Evolutionary conservation across 192 early-diverging fungal species (phyloP).

Genomic region (Gonapodya prolifera): DNA sequence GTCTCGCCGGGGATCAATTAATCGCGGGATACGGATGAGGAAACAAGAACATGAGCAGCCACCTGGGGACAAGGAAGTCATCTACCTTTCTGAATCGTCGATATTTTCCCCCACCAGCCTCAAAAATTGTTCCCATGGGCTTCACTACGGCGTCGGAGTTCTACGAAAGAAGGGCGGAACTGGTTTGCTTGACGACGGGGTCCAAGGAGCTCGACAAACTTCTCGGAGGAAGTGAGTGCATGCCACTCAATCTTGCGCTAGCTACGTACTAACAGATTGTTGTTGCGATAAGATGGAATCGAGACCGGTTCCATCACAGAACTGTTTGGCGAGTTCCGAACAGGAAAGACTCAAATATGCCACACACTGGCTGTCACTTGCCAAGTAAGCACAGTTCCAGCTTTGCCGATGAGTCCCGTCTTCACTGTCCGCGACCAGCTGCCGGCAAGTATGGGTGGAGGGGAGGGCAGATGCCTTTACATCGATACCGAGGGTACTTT

Average conservation of each 20-base stretch:
- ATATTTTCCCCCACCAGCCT: conserved; percentile 55
- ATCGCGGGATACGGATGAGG: conserved; percentile 7
- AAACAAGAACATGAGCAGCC: background rate
- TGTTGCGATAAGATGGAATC: conserved; percentile 52
- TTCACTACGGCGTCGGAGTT: conserved; percentile 91
- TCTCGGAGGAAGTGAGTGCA: conserved; percentile 50
- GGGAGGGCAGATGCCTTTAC: conserved; percentile 87
- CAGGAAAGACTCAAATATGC: conserved; percentile 94
- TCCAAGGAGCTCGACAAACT: conserved; percentile 84
- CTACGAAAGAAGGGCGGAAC: conserved; percentile 64
- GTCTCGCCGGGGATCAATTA: conserved; percentile 75
- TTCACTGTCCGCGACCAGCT: conserved; percentile 21
- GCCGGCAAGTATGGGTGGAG: conserved; percentile 77
- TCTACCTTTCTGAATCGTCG: conserved; percentile 6
- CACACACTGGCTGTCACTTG: conserved; percentile 93
- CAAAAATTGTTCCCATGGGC: conserved; percentile 85
- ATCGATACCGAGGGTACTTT: conserved; percentile 98
- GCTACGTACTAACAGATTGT: conserved; percentile 11
- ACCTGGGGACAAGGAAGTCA: too few relatives aligned
- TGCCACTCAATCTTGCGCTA: background rate
- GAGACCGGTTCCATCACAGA: conserved; percentile 96
- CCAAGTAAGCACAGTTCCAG: conserved; percentile 39
- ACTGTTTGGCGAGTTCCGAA: conserved; percentile 96
- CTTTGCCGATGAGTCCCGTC: background rate
- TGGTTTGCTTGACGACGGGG: conserved; percentile 77